Evolutionary conservation across 768 basidiomycete species (phyloP).

Genomic region (Cystofilobasidium ferigula): DNA sequence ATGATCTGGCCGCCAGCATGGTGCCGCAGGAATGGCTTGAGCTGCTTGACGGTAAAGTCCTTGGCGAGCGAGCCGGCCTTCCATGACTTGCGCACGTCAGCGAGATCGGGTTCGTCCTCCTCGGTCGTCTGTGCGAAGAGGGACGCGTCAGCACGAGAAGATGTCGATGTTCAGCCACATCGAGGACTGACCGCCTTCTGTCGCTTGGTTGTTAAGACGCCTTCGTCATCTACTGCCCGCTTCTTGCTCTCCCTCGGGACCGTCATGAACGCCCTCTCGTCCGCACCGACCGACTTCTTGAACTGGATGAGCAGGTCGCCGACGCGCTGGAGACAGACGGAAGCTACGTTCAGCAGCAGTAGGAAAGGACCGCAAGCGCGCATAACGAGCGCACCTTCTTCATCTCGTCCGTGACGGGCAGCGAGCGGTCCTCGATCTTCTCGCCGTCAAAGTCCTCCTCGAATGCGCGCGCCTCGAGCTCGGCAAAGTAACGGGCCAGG

Average conservation of each 20-base stretch:
- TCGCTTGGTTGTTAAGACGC: slow-evolving; percentile 45
- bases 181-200: slow-evolving; percentile 20
- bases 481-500: slow-evolving; percentile 75
- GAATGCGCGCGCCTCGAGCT: slow-evolving; percentile 85
- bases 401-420: slow-evolving; percentile 64
- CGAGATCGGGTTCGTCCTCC: slow-evolving; percentile 58
- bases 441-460: slow-evolving; percentile 73
- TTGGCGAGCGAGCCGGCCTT: slow-evolving; percentile 54
- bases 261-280: slow-evolving; percentile 53
- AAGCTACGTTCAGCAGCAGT: slow-evolving; percentile 20
- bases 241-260: slow-evolving; percentile 45
- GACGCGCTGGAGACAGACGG: slow-evolving; percentile 45
- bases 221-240: slow-evolving; percentile 44
- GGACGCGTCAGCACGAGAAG: not conserved
- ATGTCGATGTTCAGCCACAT: not conserved
- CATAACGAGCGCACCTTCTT: slow-evolving; percentile 50
- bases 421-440: slow-evolving; percentile 61
- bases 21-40: slow-evolving; percentile 6
- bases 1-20: not conserved
- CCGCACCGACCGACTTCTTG: slow-evolving; percentile 54
- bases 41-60: slow-evolving; percentile 41
- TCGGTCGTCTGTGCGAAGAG: slow-evolving; percentile 31
- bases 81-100: slow-evolving; percentile 59
- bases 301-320: slow-evolving; percentile 59
- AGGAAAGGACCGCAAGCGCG: not conserved